A percentile compares a stretch with the other conserved stretches of the same genome.
These are phyloP conservation scores for Pinus taeda DNA, from an alignment of 75 land plant genomes.

Conservation along the genomic window DNA sequence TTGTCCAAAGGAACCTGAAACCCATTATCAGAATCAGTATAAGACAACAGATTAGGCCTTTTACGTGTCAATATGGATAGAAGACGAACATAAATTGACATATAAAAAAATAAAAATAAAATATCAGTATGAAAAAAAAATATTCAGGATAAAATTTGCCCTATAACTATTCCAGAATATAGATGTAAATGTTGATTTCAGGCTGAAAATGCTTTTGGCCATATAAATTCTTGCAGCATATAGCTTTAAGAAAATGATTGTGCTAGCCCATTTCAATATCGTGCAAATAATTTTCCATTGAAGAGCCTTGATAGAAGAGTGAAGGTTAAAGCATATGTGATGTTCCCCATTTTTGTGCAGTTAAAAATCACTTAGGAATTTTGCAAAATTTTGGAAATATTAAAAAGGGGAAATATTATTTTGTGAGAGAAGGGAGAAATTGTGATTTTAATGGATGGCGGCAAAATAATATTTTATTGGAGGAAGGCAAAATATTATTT, in stretches of 20 bases:
- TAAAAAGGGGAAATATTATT: too few relatives aligned
- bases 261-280: background rate
- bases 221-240: background rate
- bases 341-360: too few relatives aligned
- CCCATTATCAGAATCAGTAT: slow-evolving; percentile 3
- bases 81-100: background rate
- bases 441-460: too few relatives aligned
- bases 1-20: slow-evolving; percentile 59
- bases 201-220: background rate
- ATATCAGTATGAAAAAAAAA: background rate
- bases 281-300: background rate
- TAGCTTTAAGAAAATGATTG: background rate
- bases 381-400: too few relatives aligned
- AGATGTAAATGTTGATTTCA: too few relatives aligned
- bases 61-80: background rate
- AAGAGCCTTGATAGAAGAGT: background rate
- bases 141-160: background rate
- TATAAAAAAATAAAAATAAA: too few relatives aligned
- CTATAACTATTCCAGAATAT: background rate
- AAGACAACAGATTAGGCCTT: background rate
- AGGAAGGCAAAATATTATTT: too few relatives aligned
- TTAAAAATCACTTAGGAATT: too few relatives aligned
- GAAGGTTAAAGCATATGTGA: background rate
- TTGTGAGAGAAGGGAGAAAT: too few relatives aligned
- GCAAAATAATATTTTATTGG: too few relatives aligned